Evolutionary conservation across 2,329 filamentous ascomycete species (phyloP).

Genomic region (Simplicillium sp.): DNA sequence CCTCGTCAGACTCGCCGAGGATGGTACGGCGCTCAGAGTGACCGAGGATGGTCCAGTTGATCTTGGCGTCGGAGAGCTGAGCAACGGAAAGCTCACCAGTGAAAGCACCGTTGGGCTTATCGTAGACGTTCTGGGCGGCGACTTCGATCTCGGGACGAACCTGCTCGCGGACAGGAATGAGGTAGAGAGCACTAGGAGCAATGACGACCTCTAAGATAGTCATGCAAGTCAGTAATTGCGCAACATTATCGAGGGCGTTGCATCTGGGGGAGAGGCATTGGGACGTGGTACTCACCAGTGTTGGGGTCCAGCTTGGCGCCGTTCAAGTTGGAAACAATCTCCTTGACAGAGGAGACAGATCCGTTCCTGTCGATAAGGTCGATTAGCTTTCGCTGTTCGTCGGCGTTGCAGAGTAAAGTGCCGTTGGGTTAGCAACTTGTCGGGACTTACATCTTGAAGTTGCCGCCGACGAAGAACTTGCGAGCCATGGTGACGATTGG

Average conservation of each 20-base stretch:
- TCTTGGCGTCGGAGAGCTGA: conserved; percentile 81
- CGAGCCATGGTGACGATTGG: conserved; percentile 65
- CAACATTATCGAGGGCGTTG: conserved; percentile 3
- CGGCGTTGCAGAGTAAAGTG: not conserved
- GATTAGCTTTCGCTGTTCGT: conserved; percentile 8
- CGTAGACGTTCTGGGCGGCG: conserved; percentile 92
- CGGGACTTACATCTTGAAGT: conserved; percentile 90
- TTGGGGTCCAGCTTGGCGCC: conserved; percentile 69
- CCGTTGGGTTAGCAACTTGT: not conserved
- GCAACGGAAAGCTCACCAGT: conserved; percentile 92
- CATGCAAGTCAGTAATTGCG: conserved; percentile 5
- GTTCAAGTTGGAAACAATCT: conserved; percentile 86
- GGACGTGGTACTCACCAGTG: conserved; percentile 46
- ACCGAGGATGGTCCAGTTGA: conserved; percentile 85
- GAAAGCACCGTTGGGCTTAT: conserved; percentile 94
- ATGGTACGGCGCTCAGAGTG: conserved; percentile 93
- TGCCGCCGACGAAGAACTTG: conserved; percentile 95
- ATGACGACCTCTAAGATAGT: conserved; percentile 76
- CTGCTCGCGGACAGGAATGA: conserved; percentile 73
- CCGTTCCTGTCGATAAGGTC: conserved; percentile 65
- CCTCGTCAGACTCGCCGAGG: conserved; percentile 74
- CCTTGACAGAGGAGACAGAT: conserved; percentile 77
- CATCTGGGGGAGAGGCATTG: conserved; percentile 1
- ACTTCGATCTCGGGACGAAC: conserved; percentile 71
- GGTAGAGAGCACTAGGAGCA: conserved; percentile 83